These are phyloP conservation scores for Sistotremastrum niveocremeum DNA, from an alignment of 768 basidiomycete species.

Conservation along the genomic window DNA sequence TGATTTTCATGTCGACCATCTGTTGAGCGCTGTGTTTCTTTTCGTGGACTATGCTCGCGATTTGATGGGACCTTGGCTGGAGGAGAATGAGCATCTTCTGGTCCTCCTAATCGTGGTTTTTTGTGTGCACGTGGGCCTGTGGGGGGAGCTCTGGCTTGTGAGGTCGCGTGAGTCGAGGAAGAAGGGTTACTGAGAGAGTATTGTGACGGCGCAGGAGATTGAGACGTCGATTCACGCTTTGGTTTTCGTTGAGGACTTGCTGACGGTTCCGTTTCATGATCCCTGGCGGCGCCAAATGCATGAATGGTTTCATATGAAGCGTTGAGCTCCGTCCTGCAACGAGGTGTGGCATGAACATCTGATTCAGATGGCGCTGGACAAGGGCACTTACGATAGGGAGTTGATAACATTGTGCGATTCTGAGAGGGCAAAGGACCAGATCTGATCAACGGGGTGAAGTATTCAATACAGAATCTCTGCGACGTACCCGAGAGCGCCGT, in stretches of 20 bases:
- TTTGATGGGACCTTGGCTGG: too few relatives aligned
- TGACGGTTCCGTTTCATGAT: conserved; percentile 15
- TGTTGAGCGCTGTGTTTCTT: too few relatives aligned
- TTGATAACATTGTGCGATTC: conserved; percentile 68
- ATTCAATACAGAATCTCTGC: conserved; percentile 3
- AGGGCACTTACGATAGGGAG: conserved; percentile 50
- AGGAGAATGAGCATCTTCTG: too few relatives aligned
- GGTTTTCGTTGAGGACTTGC: background rate
- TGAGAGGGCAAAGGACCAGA: conserved; percentile 16
- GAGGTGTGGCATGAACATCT: conserved; percentile 7
- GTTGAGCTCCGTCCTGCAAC: conserved; percentile 55
- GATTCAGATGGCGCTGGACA: conserved; percentile 2
- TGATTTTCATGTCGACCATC: too few relatives aligned
- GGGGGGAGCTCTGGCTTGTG: conserved; percentile 33
- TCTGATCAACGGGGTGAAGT: conserved; percentile 1
- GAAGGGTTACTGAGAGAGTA: conserved; percentile 18
- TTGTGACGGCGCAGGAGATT: conserved; percentile 28
- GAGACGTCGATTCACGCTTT: conserved; percentile 20
- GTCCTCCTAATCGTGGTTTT: conserved; percentile 36
- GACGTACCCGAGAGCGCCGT: conserved; percentile 59
- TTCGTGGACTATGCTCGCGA: too few relatives aligned
- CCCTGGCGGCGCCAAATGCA: conserved; percentile 27
- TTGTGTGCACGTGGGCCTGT: conserved; percentile 75
- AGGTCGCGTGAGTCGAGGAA: conserved; percentile 15
- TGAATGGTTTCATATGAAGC: conserved; percentile 58